Evolutionary conservation across 139 green algal genomes (phyloP).

Genomic region (Coelastrella sp.): DNA sequence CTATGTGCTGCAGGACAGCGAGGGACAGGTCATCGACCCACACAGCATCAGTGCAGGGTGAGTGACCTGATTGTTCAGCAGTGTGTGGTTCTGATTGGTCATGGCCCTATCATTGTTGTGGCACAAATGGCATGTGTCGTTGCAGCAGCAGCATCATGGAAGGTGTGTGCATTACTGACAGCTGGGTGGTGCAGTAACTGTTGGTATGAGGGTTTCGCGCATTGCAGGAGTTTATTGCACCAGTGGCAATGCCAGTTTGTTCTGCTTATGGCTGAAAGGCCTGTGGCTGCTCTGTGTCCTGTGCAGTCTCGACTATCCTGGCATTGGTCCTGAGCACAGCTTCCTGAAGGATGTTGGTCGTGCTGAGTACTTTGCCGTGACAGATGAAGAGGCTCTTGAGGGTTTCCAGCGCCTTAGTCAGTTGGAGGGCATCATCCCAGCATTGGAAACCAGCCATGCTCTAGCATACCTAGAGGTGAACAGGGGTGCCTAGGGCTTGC

Average conservation of each 20-base stretch:
- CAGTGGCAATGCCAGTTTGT: too few relatives aligned
- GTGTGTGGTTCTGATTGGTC: too few relatives aligned
- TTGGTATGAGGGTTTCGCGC: too few relatives aligned
- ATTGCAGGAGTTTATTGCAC: too few relatives aligned
- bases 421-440: constrained; percentile 98
- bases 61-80: too few relatives aligned
- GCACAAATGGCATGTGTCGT: too few relatives aligned
- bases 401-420: constrained; percentile 82
- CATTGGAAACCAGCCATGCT: constrained; percentile 97
- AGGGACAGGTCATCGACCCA: constrained; percentile 99
- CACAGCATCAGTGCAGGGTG: constrained; percentile 97
- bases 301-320: constrained; percentile 95
- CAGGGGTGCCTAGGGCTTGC: background rate
- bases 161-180: too few relatives aligned
- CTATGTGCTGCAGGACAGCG: constrained; percentile 96
- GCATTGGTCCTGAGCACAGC: constrained; percentile 97
- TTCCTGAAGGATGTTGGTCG: constrained; percentile 96
- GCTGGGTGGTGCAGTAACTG: too few relatives aligned
- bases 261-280: too few relatives aligned
- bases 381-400: constrained; percentile 87
- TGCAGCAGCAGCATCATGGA: too few relatives aligned
- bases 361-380: constrained; percentile 96
- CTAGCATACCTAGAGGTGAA: constrained; percentile 88
- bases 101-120: too few relatives aligned
- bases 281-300: background rate